Evolutionary conservation across 129 eudicot genomes (phyloP).

Genomic region (Centella asiatica): DNA sequence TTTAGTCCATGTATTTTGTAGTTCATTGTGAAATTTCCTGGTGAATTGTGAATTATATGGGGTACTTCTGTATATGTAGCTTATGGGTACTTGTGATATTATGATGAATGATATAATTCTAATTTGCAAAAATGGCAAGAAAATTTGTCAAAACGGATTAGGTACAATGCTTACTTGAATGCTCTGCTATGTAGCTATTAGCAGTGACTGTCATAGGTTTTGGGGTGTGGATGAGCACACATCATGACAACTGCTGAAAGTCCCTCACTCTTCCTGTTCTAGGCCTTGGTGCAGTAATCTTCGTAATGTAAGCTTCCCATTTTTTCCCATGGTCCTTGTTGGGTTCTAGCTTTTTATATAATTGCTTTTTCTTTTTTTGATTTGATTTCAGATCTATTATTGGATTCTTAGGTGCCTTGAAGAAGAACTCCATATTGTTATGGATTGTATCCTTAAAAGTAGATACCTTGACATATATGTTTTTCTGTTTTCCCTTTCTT

Average conservation of each 20-base stretch:
- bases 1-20: background rate
- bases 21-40: background rate
- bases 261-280: conserved; percentile 75
- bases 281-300: conserved; percentile 62
- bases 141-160: conserved; percentile 5
- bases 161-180: conserved; percentile 10
- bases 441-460: conserved; percentile 60
- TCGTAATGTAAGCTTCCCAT: conserved; percentile 44
- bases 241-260: conserved; percentile 67
- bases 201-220: conserved; percentile 70
- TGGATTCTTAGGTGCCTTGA: conserved; percentile 85
- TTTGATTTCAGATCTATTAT: conserved; percentile 55
- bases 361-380: background rate
- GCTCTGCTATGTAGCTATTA: conserved; percentile 44
- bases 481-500: conserved; percentile 12
- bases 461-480: background rate
- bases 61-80: background rate
- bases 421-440: conserved; percentile 70
- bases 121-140: background rate
- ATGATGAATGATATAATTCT: background rate
- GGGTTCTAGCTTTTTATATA: background rate
- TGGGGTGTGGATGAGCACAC: conserved; percentile 90
- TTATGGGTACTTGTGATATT: background rate
- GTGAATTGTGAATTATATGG: background rate
- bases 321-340: background rate